phyloP scores from a whole-genome alignment of 805 yeast genomes.

The Spathaspora passalidarum region DNA sequence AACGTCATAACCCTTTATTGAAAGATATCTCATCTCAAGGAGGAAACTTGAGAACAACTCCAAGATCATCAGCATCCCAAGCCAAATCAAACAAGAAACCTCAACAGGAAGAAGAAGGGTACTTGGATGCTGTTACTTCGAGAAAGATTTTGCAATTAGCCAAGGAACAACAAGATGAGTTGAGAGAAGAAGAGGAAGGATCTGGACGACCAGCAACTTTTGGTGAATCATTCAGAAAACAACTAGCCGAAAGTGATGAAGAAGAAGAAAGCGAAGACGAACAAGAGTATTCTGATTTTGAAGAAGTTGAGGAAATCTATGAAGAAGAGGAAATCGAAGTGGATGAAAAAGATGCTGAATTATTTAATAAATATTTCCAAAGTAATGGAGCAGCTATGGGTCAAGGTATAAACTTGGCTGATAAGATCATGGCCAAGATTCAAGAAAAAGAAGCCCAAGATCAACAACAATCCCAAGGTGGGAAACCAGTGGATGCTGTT shows the following conservation, averaged over 20 bases:
- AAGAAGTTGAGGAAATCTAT: slow-evolving; percentile 44
- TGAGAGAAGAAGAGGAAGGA: slow-evolving; percentile 52
- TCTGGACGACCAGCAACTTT: slow-evolving; percentile 15
- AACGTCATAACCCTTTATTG: slow-evolving; percentile 78
- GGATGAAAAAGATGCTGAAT: slow-evolving; percentile 77
- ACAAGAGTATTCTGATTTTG: slow-evolving; percentile 56
- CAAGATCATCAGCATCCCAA: slow-evolving; percentile 27
- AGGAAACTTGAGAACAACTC: slow-evolving; percentile 58
- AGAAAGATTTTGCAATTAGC: slow-evolving; percentile 87
- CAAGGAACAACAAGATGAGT: slow-evolving; percentile 87
- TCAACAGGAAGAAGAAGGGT: slow-evolving; percentile 51
- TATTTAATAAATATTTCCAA: slow-evolving; percentile 76
- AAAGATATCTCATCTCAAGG: slow-evolving; percentile 73
- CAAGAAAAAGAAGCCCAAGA: slow-evolving; percentile 60
- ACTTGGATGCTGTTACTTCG: slow-evolving; percentile 77
- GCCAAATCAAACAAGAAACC: slow-evolving; percentile 24
- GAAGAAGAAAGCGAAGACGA: slow-evolving; percentile 35
- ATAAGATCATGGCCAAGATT: slow-evolving; percentile 87
- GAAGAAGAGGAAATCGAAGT: slow-evolving; percentile 64
- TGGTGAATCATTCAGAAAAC: slow-evolving; percentile 12
- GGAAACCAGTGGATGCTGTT: slow-evolving; percentile 64
- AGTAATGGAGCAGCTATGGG: slow-evolving; percentile 18
- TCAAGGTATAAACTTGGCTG: slow-evolving; percentile 72
- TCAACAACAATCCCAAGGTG: slow-evolving; percentile 15
- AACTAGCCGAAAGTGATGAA: slow-evolving; percentile 17